Percentiles rank a stretch among this genome's conserved stretches.
phyloP scores from a whole-genome alignment of 2,329 filamentous ascomycete species.

The Aspergillus felis region DNA sequence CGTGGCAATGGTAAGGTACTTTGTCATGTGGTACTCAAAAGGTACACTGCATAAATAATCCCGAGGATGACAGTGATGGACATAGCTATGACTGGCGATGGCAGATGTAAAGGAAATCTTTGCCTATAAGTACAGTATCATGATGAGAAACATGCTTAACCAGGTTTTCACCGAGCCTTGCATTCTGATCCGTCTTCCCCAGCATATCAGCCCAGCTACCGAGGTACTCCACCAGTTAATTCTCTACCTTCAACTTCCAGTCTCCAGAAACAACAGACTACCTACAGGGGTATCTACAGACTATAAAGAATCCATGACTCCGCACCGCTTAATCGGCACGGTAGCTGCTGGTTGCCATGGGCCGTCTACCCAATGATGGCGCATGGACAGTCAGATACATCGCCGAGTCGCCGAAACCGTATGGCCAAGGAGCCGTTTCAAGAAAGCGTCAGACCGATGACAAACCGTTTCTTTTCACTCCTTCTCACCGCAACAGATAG shows the following conservation, averaged over 20 bases:
- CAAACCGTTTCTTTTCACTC: not conserved
- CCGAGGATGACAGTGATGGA: not conserved
- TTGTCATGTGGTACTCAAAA: too few relatives aligned
- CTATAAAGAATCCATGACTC: not conserved
- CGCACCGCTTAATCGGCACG: not conserved
- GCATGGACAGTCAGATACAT: slow-evolving; percentile 7
- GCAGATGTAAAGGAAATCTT: not conserved
- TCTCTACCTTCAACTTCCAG: not conserved
- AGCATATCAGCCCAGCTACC: not conserved
- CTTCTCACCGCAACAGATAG: not conserved
- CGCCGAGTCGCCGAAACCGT: slow-evolving; percentile 13
- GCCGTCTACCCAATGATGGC: slow-evolving; percentile 8
- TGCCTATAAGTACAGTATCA: not conserved
- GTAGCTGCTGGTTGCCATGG: not conserved
- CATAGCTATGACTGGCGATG: not conserved
- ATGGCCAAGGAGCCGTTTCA: slow-evolving; percentile 6
- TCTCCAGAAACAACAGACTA: not conserved
- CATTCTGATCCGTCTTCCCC: not conserved
- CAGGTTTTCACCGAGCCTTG: not conserved
- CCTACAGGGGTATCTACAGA: not conserved
- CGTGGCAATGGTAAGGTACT: not conserved
- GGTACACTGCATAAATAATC: too few relatives aligned
- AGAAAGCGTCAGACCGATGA: slow-evolving; percentile 7
- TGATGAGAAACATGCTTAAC: not conserved
- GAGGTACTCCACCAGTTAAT: not conserved